These are phyloP conservation scores for Tolypocladium nubicola DNA, from an alignment of 2,329 filamentous ascomycete genomes.

Conservation along the genomic window DNA sequence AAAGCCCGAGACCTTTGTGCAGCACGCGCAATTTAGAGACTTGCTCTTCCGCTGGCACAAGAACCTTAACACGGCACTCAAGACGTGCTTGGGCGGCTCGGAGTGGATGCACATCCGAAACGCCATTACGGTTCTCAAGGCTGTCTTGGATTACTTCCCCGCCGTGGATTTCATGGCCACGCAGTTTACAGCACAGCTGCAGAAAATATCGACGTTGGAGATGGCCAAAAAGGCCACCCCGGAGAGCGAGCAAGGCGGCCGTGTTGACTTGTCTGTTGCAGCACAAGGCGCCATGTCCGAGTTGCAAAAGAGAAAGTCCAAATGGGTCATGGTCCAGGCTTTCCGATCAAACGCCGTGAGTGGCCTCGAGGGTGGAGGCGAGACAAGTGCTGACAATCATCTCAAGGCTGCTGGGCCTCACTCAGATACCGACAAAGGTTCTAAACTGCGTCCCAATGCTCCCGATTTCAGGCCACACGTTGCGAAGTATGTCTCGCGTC, in stretches of 20 bases:
- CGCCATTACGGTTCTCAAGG: slow-evolving; percentile 80
- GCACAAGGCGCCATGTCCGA: slow-evolving; percentile 62
- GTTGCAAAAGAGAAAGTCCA: slow-evolving; percentile 53
- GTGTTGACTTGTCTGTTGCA: slow-evolving; percentile 66
- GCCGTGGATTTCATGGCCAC: slow-evolving; percentile 80
- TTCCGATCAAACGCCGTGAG: slow-evolving; percentile 56
- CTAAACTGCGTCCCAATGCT: slow-evolving; percentile 47
- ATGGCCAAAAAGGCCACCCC: slow-evolving; percentile 34
- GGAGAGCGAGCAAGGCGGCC: slow-evolving; percentile 44
- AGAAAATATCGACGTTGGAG: slow-evolving; percentile 55
- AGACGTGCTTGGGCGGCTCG: slow-evolving; percentile 66
- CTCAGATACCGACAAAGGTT: slow-evolving; percentile 16
- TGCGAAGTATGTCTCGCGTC: slow-evolving; percentile 21
- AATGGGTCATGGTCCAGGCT: slow-evolving; percentile 65
- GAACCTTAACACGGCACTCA: slow-evolving; percentile 67
- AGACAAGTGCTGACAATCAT: not conserved
- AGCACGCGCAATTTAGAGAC: slow-evolving; percentile 78
- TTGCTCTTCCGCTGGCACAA: slow-evolving; percentile 87
- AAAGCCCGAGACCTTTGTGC: slow-evolving; percentile 60
- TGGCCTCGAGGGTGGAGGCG: slow-evolving; percentile 4
- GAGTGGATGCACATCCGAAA: slow-evolving; percentile 99
- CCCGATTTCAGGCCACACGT: slow-evolving; percentile 51
- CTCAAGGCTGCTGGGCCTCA: slow-evolving; percentile 16
- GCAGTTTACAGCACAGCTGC: slow-evolving; percentile 52
- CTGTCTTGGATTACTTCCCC: slow-evolving; percentile 73